phyloP scores from a whole-genome alignment of 1,284 basidiomycete genomes.

The Tausonia pullulans region DNA sequence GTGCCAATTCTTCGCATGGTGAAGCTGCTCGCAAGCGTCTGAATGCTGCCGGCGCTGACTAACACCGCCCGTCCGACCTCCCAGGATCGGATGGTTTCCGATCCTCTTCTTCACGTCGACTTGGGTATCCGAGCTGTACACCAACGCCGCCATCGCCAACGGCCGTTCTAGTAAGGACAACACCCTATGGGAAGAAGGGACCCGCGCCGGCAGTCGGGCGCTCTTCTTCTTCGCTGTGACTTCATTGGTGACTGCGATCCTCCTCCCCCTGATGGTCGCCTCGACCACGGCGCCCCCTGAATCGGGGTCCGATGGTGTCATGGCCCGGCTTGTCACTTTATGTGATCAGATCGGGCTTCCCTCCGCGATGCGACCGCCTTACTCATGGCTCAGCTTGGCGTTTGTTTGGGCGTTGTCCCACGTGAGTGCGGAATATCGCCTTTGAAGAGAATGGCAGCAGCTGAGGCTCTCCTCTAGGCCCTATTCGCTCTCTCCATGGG shows the following conservation, averaged over 20 bases:
- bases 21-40: conserved; percentile 28
- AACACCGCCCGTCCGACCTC: conserved; percentile 9
- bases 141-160: conserved; percentile 33
- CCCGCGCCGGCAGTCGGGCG: conserved; percentile 70
- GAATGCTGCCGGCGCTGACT: background rate
- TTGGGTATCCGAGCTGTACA: conserved; percentile 79
- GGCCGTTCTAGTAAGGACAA: background rate
- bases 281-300: background rate
- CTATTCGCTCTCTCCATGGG: conserved; percentile 35
- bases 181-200: conserved; percentile 52
- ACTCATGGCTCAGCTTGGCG: conserved; percentile 20
- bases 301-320: conserved; percentile 17
- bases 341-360: background rate
- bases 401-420: conserved; percentile 30
- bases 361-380: background rate
- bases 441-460: background rate
- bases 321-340: background rate
- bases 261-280: conserved; percentile 58
- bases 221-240: conserved; percentile 66
- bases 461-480: conserved; percentile 19
- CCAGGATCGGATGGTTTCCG: conserved; percentile 80
- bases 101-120: conserved; percentile 75
- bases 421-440: conserved; percentile 4
- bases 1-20: conserved; percentile 65
- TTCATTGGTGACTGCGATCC: conserved; percentile 54